phyloP scores from a whole-genome alignment of 2,329 filamentous ascomycete genomes.

The Colletotrichum sp. region DNA sequence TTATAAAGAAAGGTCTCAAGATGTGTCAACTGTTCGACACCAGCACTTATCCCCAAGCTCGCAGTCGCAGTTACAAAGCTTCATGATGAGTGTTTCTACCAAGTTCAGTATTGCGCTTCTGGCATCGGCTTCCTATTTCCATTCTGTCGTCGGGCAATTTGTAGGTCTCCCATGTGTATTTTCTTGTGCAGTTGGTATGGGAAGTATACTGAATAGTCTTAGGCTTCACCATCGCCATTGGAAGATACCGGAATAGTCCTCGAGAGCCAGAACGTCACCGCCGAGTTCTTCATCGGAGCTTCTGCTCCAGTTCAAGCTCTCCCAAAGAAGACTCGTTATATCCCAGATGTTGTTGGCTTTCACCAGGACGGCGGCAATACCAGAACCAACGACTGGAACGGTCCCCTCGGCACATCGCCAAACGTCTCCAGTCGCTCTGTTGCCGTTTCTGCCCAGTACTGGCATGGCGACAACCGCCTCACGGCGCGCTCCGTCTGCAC shows the following conservation, averaged over 20 bases:
- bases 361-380: background rate
- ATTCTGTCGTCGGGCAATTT: rapidly evolving
- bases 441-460: background rate
- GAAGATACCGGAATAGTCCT: background rate
- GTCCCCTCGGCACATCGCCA: background rate
- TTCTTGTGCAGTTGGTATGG: too few relatives aligned
- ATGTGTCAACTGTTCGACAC: rapidly evolving
- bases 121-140: background rate
- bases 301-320: background rate
- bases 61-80: background rate
- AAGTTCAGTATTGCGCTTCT: background rate
- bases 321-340: background rate
- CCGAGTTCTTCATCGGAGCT: background rate
- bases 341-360: background rate
- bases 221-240: background rate
- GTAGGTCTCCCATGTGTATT: background rate
- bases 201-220: too few relatives aligned
- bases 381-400: background rate
- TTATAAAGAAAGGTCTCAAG: background rate
- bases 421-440: background rate
- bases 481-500: background rate
- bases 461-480: background rate
- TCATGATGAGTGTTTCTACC: background rate
- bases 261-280: background rate
- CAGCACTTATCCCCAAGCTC: rapidly evolving